Conservation (phyloP, 129 eudicot genomes). For the Ambrosia trifida region DNA sequence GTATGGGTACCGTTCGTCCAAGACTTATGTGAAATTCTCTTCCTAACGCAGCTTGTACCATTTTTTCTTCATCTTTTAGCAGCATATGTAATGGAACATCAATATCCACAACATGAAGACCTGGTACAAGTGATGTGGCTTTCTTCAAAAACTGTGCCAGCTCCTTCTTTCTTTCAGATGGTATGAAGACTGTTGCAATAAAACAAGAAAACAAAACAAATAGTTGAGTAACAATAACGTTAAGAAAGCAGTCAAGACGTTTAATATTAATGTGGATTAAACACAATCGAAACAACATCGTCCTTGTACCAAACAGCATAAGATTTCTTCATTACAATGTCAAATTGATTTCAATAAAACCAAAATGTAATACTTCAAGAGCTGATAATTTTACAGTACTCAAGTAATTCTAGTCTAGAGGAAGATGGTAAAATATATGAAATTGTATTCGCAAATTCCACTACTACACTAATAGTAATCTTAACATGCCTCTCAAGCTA, state of each 20-base stretch:
- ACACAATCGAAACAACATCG: not conserved
- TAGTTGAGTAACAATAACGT: not conserved
- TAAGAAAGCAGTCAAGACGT: not conserved
- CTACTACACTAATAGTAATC: too few species aligned
- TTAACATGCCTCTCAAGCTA: too few species aligned
- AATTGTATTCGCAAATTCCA: too few species aligned
- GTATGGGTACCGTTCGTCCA: conserved; percentile 89
- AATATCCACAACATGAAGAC: conserved; percentile 71
- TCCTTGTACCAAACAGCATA: conserved; percentile 7
- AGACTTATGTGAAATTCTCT: conserved; percentile 88
- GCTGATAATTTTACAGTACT: not conserved
- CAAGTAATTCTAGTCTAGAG: not conserved
- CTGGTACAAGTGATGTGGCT: conserved; percentile 51
- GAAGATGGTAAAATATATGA: too few species aligned
- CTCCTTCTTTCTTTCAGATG: conserved; percentile 49
- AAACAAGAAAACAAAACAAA: not conserved
- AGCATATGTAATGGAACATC: conserved; percentile 61
- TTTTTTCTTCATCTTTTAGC: conserved; percentile 52
- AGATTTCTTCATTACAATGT: not conserved
- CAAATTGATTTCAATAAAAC: not conserved
- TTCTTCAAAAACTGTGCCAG: conserved; percentile 57
- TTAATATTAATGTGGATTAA: conserved; percentile 5
- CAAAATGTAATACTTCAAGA: not conserved
- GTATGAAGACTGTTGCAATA: conserved; percentile 56
- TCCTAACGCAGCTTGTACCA: conserved; percentile 66